These are phyloP conservation scores for Tephrocybe sp. DNA, from an alignment of 768 basidiomycete genomes.

Conservation along the genomic window DNA sequence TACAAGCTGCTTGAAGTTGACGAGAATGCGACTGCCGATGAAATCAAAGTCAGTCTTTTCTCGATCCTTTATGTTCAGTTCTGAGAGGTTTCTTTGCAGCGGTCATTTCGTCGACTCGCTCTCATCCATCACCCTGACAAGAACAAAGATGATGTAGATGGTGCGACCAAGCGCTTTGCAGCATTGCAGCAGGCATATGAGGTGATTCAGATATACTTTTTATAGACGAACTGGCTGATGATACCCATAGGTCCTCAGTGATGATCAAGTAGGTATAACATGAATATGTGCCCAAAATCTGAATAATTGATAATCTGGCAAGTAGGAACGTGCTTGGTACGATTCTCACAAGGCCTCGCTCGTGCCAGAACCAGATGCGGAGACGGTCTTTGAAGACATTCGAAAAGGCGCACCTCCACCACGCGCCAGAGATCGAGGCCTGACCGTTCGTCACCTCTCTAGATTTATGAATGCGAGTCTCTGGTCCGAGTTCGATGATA, in stretches of 20 bases:
- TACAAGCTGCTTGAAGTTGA: conserved; percentile 80
- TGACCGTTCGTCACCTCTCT: conserved; percentile 77
- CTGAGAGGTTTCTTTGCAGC: conserved; percentile 35
- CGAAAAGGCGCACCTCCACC: conserved; percentile 61
- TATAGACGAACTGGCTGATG: conserved; percentile 2
- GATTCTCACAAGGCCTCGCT: conserved; percentile 87
- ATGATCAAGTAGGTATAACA: conserved; percentile 74
- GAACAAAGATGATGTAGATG: conserved; percentile 79
- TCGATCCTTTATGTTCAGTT: not conserved
- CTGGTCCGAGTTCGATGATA: conserved; percentile 66
- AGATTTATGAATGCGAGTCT: conserved; percentile 77
- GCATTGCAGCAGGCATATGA: conserved; percentile 94
- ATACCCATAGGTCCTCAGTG: conserved; percentile 71
- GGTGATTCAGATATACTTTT: conserved; percentile 34
- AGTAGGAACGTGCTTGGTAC: conserved; percentile 98
- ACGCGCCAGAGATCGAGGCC: conserved; percentile 62
- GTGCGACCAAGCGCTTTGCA: conserved; percentile 84
- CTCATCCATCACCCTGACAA: conserved; percentile 88
- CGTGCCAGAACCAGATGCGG: conserved; percentile 78
- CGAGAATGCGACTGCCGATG: conserved; percentile 80
- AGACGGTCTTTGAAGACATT: conserved; percentile 83
- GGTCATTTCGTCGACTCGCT: conserved; percentile 81
- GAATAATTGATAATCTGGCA: conserved; percentile 23
- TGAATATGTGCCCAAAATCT: not conserved
- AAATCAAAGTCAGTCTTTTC: conserved; percentile 67